A percentile compares a stretch with the other conserved stretches of the same genome.
Conservation (phyloP, 495 filamentous ascomycete species). For the Saxophila tyrrhenica region DNA sequence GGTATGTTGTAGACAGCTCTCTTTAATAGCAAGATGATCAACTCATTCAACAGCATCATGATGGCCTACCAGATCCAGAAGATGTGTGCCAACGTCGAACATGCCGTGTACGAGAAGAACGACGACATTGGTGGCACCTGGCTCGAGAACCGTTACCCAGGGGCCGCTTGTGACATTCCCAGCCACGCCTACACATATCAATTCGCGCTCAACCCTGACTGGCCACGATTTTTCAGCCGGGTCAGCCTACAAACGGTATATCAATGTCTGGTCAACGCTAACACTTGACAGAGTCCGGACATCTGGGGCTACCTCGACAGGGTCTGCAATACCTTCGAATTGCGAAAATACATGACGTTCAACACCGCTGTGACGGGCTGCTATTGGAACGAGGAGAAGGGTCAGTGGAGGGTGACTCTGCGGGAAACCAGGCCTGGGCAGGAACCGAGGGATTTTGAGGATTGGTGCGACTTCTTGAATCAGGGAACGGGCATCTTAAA, state of each 20-base stretch:
- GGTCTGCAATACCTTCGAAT: conserved; percentile 29
- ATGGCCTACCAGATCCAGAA: conserved; percentile 32
- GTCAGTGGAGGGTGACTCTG: conserved; percentile 26
- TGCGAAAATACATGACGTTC: conserved; percentile 30
- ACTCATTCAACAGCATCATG: conserved; percentile 17
- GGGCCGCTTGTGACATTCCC: conserved; percentile 25
- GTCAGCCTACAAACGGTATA: too few species aligned
- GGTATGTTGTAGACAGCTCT: not conserved
- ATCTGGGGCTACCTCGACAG: conserved; percentile 33
- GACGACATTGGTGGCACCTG: conserved; percentile 27
- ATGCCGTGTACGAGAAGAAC: conserved; percentile 32
- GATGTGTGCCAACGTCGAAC: conserved; percentile 26
- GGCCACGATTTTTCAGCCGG: conserved; percentile 28
- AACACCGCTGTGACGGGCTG: conserved; percentile 26
- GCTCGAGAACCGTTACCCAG: conserved; percentile 26
- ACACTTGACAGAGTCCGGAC: conserved; percentile 23
- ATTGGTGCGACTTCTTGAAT: conserved; percentile 26
- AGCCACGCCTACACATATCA: conserved; percentile 31
- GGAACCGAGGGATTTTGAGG: conserved; percentile 22
- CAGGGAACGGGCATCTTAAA: conserved; percentile 31
- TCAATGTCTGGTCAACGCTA: too few species aligned
- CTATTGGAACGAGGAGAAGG: conserved; percentile 26
- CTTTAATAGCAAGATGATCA: not conserved
- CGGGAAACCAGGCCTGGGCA: conserved; percentile 17
- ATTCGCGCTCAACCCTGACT: conserved; percentile 33